phyloP scores from a whole-genome alignment of 2,329 filamentous ascomycete species.

The Cryphonectria radicalis region DNA sequence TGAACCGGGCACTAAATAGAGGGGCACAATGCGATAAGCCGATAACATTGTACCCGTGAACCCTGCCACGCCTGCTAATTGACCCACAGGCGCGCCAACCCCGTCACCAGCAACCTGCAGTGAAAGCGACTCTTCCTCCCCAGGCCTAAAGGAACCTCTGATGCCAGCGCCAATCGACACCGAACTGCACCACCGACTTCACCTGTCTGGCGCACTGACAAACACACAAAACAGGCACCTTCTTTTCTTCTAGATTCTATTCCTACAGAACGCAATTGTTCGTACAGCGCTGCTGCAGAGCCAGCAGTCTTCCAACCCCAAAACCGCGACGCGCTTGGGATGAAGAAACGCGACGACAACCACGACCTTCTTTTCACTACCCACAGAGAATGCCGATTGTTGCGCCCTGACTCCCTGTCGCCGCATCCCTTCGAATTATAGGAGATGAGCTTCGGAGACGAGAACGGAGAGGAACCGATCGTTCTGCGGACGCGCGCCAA shows the following conservation, averaged over 20 bases:
- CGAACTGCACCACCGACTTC: neutral
- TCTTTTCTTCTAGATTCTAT: neutral
- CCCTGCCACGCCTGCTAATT: neutral
- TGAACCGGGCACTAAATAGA: neutral
- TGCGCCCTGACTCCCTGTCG: slow-evolving; percentile 21
- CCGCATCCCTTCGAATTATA: slow-evolving; percentile 17
- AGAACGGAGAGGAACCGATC: slow-evolving; percentile 26
- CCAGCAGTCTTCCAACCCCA: neutral
- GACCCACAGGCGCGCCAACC: neutral
- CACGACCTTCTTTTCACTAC: slow-evolving; percentile 7
- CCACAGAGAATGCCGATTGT: slow-evolving; percentile 19
- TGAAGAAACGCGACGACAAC: slow-evolving; percentile 27
- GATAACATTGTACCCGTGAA: slow-evolving; percentile 5
- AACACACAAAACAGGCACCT: neutral
- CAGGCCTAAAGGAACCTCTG: neutral
- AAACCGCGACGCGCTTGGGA: slow-evolving; percentile 26
- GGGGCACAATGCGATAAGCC: slow-evolving; percentile 1
- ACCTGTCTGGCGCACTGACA: neutral
- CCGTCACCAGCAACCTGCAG: neutral
- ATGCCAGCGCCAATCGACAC: neutral
- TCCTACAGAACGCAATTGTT: neutral
- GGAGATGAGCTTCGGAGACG: slow-evolving; percentile 36
- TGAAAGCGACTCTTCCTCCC: neutral
- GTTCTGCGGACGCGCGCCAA: slow-evolving; percentile 33
- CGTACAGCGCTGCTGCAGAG: neutral